A percentile compares a stretch with the other conserved stretches of the same genome.
These are phyloP conservation scores for Aspergillus awamori DNA, from an alignment of 2,329 filamentous ascomycete species.

Conservation along the genomic window DNA sequence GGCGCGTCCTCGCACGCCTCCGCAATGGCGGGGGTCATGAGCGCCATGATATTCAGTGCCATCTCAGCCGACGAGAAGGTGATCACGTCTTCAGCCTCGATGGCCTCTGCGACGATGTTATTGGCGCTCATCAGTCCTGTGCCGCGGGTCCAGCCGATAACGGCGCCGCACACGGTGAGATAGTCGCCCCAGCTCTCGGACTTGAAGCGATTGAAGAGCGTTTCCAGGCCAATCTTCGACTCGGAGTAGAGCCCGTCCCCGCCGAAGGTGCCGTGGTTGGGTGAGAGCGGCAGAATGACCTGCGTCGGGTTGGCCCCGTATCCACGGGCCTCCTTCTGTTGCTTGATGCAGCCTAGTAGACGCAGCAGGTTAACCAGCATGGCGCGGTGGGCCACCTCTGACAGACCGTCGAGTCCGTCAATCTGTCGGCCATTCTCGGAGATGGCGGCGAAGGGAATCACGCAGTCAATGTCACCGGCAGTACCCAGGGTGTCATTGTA, in stretches of 20 bases:
- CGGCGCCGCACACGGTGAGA: constrained; percentile 10
- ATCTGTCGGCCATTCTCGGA: constrained; percentile 8
- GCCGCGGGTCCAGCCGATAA: constrained; percentile 10
- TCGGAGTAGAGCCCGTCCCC: constrained; percentile 14
- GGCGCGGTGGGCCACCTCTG: constrained; percentile 9
- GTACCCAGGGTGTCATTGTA: neutral
- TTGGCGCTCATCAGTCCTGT: constrained; percentile 12
- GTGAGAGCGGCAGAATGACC: constrained; percentile 11
- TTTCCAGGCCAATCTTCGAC: constrained; percentile 10
- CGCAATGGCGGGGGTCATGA: neutral
- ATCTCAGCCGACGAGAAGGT: constrained; percentile 12
- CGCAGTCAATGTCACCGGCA: constrained; percentile 5
- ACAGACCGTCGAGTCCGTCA: constrained; percentile 4
- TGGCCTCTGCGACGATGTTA: constrained; percentile 10
- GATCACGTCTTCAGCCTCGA: constrained; percentile 1
- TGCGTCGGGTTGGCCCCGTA: constrained; percentile 9
- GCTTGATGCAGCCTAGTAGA: constrained; percentile 1
- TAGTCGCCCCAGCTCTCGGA: constrained; percentile 12
- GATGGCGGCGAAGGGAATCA: constrained; percentile 13
- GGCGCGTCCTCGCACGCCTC: constrained; percentile 5
- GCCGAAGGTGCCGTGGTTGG: constrained; percentile 12
- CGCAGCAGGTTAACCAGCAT: constrained; percentile 12
- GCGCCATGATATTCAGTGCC: constrained; percentile 1
- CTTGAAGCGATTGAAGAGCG: constrained; percentile 9
- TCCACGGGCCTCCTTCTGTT: neutral